phyloP scores from a whole-genome alignment of 129 eudicot genomes.

The Flaveria linearis region DNA sequence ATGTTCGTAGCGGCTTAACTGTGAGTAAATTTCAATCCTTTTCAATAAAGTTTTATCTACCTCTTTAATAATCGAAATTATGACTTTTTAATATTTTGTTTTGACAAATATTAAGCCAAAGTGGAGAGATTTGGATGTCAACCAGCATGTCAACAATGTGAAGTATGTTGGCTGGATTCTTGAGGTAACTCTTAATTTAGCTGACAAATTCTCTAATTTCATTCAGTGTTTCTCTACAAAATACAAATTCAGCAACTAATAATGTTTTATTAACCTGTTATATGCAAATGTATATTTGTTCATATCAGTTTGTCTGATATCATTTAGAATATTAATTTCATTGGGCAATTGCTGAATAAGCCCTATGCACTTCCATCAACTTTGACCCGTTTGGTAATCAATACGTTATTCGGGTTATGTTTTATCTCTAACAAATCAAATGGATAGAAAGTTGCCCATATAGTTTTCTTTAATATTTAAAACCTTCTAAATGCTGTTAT shows the following conservation, averaged over 20 bases:
- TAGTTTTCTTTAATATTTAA: not conserved
- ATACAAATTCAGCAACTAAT: too few species aligned
- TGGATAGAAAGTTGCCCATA: not conserved
- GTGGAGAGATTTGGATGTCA: conserved; percentile 96
- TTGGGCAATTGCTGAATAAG: too few species aligned
- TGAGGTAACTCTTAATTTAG: conserved; percentile 50
- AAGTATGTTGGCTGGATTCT: conserved; percentile 96
- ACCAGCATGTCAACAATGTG: conserved; percentile 97
- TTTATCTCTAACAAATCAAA: not conserved
- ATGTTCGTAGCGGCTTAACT: conserved; percentile 67
- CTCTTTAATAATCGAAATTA: not conserved
- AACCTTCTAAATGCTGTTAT: not conserved
- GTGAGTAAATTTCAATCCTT: conserved; percentile 47
- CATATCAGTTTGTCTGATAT: too few species aligned
- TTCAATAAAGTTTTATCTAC: not conserved
- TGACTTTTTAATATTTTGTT: not conserved
- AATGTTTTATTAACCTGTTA: too few species aligned
- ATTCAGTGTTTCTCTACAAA: too few species aligned
- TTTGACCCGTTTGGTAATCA: not conserved
- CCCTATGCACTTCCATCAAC: too few species aligned
- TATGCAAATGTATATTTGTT: too few species aligned
- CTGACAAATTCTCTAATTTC: not conserved
- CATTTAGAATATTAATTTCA: too few species aligned
- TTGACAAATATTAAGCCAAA: conserved; percentile 53
- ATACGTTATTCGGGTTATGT: not conserved